A percentile compares a stretch with the other conserved stretches of the same genome.
phyloP scores from a whole-genome alignment of 2,329 filamentous ascomycete genomes.

The Fusarium robinianum region DNA sequence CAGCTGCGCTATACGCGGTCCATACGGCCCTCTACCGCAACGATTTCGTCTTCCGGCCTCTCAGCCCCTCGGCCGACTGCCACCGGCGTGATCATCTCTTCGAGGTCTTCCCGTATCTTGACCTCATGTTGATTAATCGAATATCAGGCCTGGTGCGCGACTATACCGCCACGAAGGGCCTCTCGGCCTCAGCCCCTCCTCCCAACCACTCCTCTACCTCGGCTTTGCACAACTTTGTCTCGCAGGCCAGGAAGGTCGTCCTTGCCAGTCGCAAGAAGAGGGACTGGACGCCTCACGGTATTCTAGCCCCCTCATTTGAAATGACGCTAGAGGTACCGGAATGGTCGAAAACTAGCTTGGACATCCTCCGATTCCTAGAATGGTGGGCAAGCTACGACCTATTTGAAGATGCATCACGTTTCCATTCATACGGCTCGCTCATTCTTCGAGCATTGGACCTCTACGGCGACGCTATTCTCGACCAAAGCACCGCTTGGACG shows the following conservation, averaged over 20 bases:
- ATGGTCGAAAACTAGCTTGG: conserved; percentile 43
- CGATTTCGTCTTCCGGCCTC: conserved; percentile 62
- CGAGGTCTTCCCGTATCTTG: conserved; percentile 53
- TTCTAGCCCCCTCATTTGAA: conserved; percentile 40
- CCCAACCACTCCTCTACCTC: conserved; percentile 25
- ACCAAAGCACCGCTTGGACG: conserved; percentile 57
- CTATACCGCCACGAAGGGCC: conserved; percentile 33
- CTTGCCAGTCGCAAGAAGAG: conserved; percentile 55
- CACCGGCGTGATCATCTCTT: conserved; percentile 61
- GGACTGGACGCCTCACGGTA: conserved; percentile 55
- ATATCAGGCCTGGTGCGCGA: conserved; percentile 42
- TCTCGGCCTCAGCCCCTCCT: conserved; percentile 19
- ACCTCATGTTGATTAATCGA: conserved; percentile 38
- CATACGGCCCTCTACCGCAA: conserved; percentile 66
- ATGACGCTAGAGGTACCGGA: conserved; percentile 23
- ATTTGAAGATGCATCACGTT: conserved; percentile 55
- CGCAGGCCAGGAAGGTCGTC: conserved; percentile 55
- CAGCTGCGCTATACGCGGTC: conserved; percentile 67
- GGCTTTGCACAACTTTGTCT: conserved; percentile 51
- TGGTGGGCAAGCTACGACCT: conserved; percentile 65
- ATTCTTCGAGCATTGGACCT: conserved; percentile 65
- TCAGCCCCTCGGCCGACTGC: conserved; percentile 53
- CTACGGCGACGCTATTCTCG: conserved; percentile 55
- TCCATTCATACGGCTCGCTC: conserved; percentile 65
- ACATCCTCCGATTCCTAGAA: conserved; percentile 70